phyloP scores from a whole-genome alignment of 768 basidiomycete genomes.

The Galerina sulciceps region DNA sequence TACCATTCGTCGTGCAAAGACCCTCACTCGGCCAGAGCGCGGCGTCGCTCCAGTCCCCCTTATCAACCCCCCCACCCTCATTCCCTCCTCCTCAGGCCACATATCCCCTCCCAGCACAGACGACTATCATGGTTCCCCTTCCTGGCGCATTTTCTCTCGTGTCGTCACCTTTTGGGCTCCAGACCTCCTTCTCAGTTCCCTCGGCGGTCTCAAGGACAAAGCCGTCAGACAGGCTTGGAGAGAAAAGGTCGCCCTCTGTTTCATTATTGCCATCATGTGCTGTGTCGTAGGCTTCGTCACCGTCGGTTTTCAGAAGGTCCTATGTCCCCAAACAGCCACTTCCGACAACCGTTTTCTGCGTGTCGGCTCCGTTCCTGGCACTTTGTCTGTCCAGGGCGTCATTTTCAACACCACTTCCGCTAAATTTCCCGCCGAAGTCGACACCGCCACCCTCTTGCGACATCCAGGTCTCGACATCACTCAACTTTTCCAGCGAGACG shows the following conservation, averaged over 20 bases:
- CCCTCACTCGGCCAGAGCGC: slow-evolving; percentile 94
- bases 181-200: slow-evolving; percentile 65
- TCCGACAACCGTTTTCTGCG: slow-evolving; percentile 51
- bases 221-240: slow-evolving; percentile 90
- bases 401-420: slow-evolving; percentile 74
- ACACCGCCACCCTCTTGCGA: slow-evolving; percentile 61
- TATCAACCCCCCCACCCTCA: slow-evolving; percentile 75
- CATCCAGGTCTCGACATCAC: slow-evolving; percentile 89
- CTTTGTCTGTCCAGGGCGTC: slow-evolving; percentile 77
- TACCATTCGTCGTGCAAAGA: slow-evolving; percentile 88
- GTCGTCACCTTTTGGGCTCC: slow-evolving; percentile 93
- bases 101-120: slow-evolving; percentile 30
- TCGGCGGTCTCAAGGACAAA: slow-evolving; percentile 84
- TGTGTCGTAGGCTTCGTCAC: slow-evolving; percentile 87
- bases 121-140: slow-evolving; percentile 49
- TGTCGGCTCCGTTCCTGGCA: slow-evolving; percentile 61
- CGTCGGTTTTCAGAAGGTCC: slow-evolving; percentile 89
- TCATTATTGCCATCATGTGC: slow-evolving; percentile 82
- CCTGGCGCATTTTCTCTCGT: slow-evolving; percentile 84
- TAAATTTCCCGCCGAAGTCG: slow-evolving; percentile 51
- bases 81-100: slow-evolving; percentile 39
- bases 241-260: slow-evolving; percentile 94
- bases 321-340: slow-evolving; percentile 72
- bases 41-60: slow-evolving; percentile 92
- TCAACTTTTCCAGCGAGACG: slow-evolving; percentile 75